Percentiles rank a stretch among this genome's conserved stretches.
These are phyloP conservation scores for Hirschfeldia incana DNA, from an alignment of 345 rosid genomes.

Conservation along the genomic window DNA sequence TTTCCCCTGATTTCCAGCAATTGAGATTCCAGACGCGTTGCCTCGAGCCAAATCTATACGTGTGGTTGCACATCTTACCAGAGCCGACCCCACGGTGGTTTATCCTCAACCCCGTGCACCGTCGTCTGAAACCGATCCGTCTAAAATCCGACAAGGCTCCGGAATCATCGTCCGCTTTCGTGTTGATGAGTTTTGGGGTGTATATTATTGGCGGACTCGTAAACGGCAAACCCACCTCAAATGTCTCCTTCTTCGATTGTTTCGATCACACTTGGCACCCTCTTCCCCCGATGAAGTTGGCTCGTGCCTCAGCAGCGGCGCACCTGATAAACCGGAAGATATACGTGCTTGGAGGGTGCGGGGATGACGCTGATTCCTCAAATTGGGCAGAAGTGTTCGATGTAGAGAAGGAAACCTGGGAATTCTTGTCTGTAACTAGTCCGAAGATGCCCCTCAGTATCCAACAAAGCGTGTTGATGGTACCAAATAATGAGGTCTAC, in stretches of 20 bases:
- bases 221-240: not conserved
- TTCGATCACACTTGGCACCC: not conserved
- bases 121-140: not conserved
- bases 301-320: not conserved
- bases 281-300: not conserved
- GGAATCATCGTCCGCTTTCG: not conserved
- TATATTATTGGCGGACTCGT: not conserved
- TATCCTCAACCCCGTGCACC: not conserved
- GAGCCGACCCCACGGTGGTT: not conserved
- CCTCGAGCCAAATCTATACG: not conserved
- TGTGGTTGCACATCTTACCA: not conserved
- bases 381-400: not conserved
- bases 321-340: not conserved
- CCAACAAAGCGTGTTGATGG: slow-evolving; percentile 6
- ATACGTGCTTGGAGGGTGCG: not conserved
- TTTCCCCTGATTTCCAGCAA: not conserved
- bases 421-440: not conserved
- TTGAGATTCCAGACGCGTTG: not conserved
- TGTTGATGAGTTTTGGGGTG: not conserved
- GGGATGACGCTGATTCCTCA: not conserved
- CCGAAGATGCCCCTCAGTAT: not conserved
- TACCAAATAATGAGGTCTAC: not conserved
- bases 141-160: not conserved
- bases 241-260: not conserved
- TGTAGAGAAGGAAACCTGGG: not conserved